Evolutionary conservation across 1,284 basidiomycete species (phyloP), one percentile per base, ranked within the genome.

Genomic region (Erythrobasidium hasegawianum): DNA sequence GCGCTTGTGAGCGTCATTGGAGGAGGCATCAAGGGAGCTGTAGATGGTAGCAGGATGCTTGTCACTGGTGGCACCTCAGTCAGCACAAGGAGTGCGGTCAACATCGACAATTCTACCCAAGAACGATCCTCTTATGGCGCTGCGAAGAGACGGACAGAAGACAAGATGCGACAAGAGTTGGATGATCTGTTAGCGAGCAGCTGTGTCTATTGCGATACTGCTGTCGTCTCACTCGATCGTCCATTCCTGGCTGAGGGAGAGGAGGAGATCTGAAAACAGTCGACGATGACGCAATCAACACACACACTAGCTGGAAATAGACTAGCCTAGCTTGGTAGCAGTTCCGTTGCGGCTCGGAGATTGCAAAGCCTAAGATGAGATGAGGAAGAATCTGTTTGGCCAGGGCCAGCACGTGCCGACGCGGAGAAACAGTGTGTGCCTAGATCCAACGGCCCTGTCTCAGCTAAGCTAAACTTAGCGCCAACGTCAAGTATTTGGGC

Each of bases 181-280:
- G 94, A 97, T 72, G 88, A 90, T 59, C 77, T 96, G 62, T 80
- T 97, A 47, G 88, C 91, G 10, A 86, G 87, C 70, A 87, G 82
- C 68, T 97, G 94, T 79, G 90, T 92, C 27, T 78, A 96, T 68
- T 97, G 94, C 77, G 92, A 96, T 76, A 87, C 88, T 67, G 86
- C 90, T 9, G 83, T 97, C 40, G 85, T 83, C 5, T 87, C 88
- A 5, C 77, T 97, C 71, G 91, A 97, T 77, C 87, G 85, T 77
- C 86, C 90, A 13, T 96, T 96, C 75, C 83, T 93, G 53, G 81
- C 82, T 72, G 84, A 87, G 40, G 87, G 84, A n/a, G 90, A 95
- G 77, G 81, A 84, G 60, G 88, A 90, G 67, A 78, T 94, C 69
- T 94, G 81, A 71, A n/a, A n/a, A n/a, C n/a, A n/a, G n/a, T n/a